Evolutionary conservation across 306 rosid genomes (phyloP), one percentile per base, ranked within the genome.

Genomic region (Cercis canadensis): DNA sequence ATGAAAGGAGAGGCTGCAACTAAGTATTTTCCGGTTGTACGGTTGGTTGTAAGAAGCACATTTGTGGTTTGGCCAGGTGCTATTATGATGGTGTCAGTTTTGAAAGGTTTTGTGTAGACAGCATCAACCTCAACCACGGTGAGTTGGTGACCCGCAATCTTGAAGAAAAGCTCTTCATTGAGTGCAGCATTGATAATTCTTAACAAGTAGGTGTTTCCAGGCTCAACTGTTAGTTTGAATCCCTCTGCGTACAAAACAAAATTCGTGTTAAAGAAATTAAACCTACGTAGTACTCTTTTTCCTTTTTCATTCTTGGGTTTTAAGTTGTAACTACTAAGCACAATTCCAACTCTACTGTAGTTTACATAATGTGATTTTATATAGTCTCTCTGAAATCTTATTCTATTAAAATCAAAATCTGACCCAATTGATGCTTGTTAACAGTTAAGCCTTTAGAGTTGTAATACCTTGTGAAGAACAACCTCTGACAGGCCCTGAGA

Each of bases 11-110:
- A 85, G 47, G 90, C 86, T 31, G 82, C 83, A 31, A 88, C 62
- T 46, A 82, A 69, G 76, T 79, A 88, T 54, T 69, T 88, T n/a
- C 94, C 94, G 1, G 68, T 24, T 41, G 24, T 34, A 18, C 3
- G 87, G 54, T 82, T 69, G 7, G 94, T 57, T 9, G 75, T 75
- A 12, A 92, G 68, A 44, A 92, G 96, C 16, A 82, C 94, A 57
- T 86, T 92, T 57, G 98, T 89, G 59, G 98, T 92, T 36, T 92
- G 98, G 36, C 98, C 98, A 0, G 98, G 98, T 36, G 94, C 87
- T 53, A 92, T 89, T n/a, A 89, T 75, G 7, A 92, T 43, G 54
- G 90, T 86, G 72, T 83, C 73, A 0, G 90, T 87, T 59, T 73
- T 74, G 57, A 92, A 86, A 12, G 96, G 96, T 36, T 92, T 92